Base-by-base conservation (phyloP, 352 stramenopile genomes). In the Phytophthora ohioensis region DNA sequence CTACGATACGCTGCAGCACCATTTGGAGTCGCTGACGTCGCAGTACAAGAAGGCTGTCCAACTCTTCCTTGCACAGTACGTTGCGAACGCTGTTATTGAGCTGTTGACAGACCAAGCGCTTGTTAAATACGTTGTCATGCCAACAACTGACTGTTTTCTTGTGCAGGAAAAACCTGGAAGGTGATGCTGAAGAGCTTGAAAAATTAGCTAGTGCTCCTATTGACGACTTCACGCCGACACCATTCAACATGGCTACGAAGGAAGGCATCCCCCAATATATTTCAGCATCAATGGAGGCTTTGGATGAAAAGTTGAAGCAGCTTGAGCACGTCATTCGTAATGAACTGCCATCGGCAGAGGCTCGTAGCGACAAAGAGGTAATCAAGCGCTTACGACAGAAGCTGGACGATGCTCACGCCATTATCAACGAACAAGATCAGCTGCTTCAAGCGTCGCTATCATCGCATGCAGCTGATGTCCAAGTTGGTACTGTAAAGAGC, bases 1-100 rank as follows among this genome's bases (percentile, higher is more conserved):
- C 27, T 92, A 90, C 43, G 75, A 90, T 30, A 59, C 67, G 6
- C 64, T 94, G 21, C 84, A 92, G 41, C 74, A 80, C 2, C 76
- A 87, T 13, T 65, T 94, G 17, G 81, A 91, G 68, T 79, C 78
- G n/a, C 62, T 94, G 5, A 88, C 78, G 32, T 72, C 79, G 3
- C 84, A 91, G 64, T 92, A 92, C 75, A 90, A 90, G 64, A 92
- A 91, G 36, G 74, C 84, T 5, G 80, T 91, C 32, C 75, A 82
- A 56, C 75, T 92, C 12, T 93, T 93, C 54, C 71, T 93, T 36
- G 81, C 84, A 8, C 85, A 93, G 84, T 90, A 76, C 51, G 85
- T 82, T 54, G 21, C 7, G 39, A 15, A 12, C 17, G 4, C 6
- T 17, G 6, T 11, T 32, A 31, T 46, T 47, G 13, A 12, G 9